Base-by-base conservation (phyloP, 1,284 basidiomycete genomes). In the Pseudozyma hubeiensis region DNA sequence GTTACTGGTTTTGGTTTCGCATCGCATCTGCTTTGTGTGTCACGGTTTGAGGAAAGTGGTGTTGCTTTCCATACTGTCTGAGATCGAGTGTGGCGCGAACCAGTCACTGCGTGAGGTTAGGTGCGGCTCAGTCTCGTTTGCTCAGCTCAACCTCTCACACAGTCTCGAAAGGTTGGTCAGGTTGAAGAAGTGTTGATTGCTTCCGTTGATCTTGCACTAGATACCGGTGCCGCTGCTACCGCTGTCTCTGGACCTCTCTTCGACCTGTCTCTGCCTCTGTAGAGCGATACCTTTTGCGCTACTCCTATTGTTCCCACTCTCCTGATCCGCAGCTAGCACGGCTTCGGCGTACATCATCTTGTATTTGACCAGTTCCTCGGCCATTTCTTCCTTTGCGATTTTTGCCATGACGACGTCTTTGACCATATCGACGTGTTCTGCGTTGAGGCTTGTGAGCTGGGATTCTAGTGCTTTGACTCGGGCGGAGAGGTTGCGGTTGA, bases 351-450 rank as follows among this genome's bases (percentile, higher is more conserved):
- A 78, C 81, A 83, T 83, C 48, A 81, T 70, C 44, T 83, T 83
- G 67, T 83, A 83, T 48, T 71, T 70, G 0, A 81, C 80, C 19
- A 83, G 59, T 37, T 82, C 80, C 40, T 84, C 81, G 0, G 79
- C 82, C 75, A 82, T 82, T 43, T 84, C 82, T 24, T 84, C 82
- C 47, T 82, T 82, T 19, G 79, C 82, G 24, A 84, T 69, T 39
- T 84, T 82, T 10, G 77, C 66, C 74, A 78, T 73, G 16, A 80
- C 79, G 16, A 80, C 79, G 41, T 76, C 72, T 50, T 83, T 84
- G 51, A 83, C 78, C 46, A 84, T 77, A 5, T 83, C 76, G 48
- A 83, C 81, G 49, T 84, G 82, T 55, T 84, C 82, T 4, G 71
- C 56, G 45, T 76, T 80, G 53, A 82, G 58, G 11, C 63, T 53